Base-by-base conservation (phyloP, 441 rosid genomes). In the Erodium trifolium region DNA sequence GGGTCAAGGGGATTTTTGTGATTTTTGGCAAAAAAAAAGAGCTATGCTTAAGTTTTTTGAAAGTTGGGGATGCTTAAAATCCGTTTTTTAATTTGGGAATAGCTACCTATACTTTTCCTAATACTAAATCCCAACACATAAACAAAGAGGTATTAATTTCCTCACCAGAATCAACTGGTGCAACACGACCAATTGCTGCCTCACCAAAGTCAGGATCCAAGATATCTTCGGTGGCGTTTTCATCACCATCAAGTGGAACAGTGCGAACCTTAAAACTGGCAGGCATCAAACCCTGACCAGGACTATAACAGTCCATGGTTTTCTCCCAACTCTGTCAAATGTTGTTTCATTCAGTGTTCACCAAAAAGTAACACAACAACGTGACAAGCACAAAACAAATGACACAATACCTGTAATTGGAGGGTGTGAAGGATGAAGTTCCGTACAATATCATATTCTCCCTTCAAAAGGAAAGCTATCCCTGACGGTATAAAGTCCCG, bases 211-310 rank as follows among this genome's bases (percentile, higher is more conserved):
- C 93, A 7, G 93, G 97, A 81, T 92, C 97, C 65, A 92, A 70
- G 68, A 90, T 87, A 77, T 90, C 98, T 78, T 90, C 98, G 0
- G 88, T 79, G 65, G 84, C 84, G 67, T 82, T 78, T 70, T 88
- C 94, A 78, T 88, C 93, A 71, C 88, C 97, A 57, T 57, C 68
- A 19, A 88, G 79, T 17, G 87, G 92, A 77, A 93, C 87, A 0
- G 91, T 89, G 19, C 92, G 89, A 47, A 93, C 98, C 83, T 93
- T 90, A 73, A 90, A 93, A 86, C 97, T 93, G 59, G 97, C 91
- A 77, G 97, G 98, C 97, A 93, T 93, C 81, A 93, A 78, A 16
- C 98, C 98, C 72, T 93, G 98, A 27, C 98, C 97, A 49, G 96
- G 98, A 81, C 98, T 93, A 76, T 93, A 90, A 78, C 97, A 93